Conservation (phyloP, 2,329 filamentous ascomycete genomes). For the Xylariaceae sp. region DNA sequence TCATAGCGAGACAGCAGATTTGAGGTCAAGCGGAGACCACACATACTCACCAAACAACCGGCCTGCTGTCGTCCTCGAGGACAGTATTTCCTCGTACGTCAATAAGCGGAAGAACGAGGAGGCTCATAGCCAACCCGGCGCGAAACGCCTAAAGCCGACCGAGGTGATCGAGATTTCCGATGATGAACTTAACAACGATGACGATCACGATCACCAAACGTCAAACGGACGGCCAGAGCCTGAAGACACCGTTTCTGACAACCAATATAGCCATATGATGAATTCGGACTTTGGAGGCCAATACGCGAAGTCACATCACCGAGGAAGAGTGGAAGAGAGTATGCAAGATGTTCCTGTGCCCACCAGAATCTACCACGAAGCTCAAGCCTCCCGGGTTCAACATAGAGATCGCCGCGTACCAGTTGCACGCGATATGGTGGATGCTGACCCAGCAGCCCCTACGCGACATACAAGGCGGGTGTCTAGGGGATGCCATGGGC, state of each 20-base stretch:
- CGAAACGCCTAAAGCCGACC: background rate
- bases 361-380: slow-evolving; percentile 6
- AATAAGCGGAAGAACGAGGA: background rate
- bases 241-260: background rate
- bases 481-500: slow-evolving; percentile 9
- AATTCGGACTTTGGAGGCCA: slow-evolving; percentile 5
- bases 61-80: background rate
- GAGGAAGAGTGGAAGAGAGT: slow-evolving; percentile 5
- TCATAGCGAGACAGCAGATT: background rate
- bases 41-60: background rate
- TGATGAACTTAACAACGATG: background rate
- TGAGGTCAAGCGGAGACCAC: background rate
- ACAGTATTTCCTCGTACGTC: background rate
- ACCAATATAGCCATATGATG: background rate
- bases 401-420: slow-evolving; percentile 6
- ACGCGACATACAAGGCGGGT: slow-evolving; percentile 6
- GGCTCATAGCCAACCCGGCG: background rate
- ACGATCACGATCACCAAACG: background rate
- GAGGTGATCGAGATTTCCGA: background rate
- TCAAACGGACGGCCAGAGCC: background rate
- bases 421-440: slow-evolving; percentile 10
- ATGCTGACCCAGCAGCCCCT: slow-evolving; percentile 10
- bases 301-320: slow-evolving; percentile 7
- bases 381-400: slow-evolving; percentile 7
- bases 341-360: slow-evolving; percentile 8